Evolutionary conservation across 192 early-diverging fungal species (phyloP).

Genomic region (Mortierella claussenii): DNA sequence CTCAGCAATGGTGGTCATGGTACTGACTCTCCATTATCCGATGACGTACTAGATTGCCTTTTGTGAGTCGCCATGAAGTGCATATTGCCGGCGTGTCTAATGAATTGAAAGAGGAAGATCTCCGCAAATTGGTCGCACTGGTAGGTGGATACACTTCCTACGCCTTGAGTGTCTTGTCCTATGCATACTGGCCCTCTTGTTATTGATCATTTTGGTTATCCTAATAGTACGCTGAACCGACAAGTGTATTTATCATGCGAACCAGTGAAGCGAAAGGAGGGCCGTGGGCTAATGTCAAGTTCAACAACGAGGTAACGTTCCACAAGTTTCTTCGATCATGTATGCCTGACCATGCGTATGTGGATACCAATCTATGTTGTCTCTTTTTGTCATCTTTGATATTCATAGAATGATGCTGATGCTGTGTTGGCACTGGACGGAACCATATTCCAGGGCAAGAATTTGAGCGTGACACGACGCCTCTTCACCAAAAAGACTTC

Average conservation of each 20-base stretch:
- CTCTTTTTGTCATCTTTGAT: too few species aligned
- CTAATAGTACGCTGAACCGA: conserved; percentile 14
- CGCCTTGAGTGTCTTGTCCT: not conserved
- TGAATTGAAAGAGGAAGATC: conserved; percentile 35
- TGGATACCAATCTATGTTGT: too few species aligned
- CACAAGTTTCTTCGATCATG: not conserved
- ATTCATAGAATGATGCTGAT: conserved; percentile 30
- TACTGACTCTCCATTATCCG: too few species aligned
- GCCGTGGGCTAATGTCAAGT: conserved; percentile 43
- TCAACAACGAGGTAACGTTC: conserved; percentile 20
- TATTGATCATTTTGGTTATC: not conserved
- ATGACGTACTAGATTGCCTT: conserved; percentile 24
- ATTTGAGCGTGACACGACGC: conserved; percentile 16
- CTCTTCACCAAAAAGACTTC: conserved; percentile 1
- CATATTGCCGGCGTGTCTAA: conserved; percentile 13
- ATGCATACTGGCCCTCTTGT: too few species aligned
- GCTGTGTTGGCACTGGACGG: conserved; percentile 32
- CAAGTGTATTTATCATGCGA: conserved; percentile 13
- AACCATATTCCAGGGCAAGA: conserved; percentile 23
- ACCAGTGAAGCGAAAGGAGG: not conserved
- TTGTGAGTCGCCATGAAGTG: conserved; percentile 48
- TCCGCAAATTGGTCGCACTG: conserved; percentile 22
- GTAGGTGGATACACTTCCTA: conserved; percentile 1
- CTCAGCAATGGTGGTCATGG: too few species aligned
- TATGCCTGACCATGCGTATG: too few species aligned